phyloP scores from a whole-genome alignment of 1,284 basidiomycete genomes.

The Kwoniella shivajii region DNA sequence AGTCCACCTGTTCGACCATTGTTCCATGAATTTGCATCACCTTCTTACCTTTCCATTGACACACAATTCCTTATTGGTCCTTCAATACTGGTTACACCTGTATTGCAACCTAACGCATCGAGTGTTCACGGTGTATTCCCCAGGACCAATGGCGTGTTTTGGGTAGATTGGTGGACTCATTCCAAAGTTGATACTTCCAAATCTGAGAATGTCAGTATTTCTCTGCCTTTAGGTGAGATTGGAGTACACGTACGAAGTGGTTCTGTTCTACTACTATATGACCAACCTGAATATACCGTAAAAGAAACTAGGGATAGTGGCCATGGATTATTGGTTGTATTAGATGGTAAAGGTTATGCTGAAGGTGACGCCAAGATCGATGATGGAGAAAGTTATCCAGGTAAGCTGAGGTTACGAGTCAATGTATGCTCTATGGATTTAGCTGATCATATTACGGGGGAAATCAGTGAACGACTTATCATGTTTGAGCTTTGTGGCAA shows the following conservation, averaged over 20 bases:
- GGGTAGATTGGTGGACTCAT: constrained; percentile 77
- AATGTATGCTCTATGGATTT: no score
- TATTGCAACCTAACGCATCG: constrained; percentile 63
- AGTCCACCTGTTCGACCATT: constrained; percentile 68
- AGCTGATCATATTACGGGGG: no score
- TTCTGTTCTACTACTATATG: constrained; percentile 63
- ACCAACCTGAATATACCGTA: constrained; percentile 63
- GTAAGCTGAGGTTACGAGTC: no score
- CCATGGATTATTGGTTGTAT: constrained; percentile 63
- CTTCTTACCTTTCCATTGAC: constrained; percentile 65
- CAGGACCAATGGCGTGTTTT: constrained; percentile 58
- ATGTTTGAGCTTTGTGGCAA: constrained; percentile 19
- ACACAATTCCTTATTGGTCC: constrained; percentile 71
- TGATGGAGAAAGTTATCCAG: constrained; percentile 57
- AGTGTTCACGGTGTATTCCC: constrained; percentile 57
- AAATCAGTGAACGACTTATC: constrained; percentile 21
- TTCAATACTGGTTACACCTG: constrained; percentile 72
- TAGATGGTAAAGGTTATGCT: constrained; percentile 58
- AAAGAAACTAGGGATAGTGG: constrained; percentile 62
- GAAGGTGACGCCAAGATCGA: constrained; percentile 65
- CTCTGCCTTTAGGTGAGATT: constrained; percentile 67
- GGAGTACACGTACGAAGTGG: constrained; percentile 68
- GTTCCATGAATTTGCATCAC: constrained; percentile 74
- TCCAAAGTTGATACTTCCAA: constrained; percentile 43
- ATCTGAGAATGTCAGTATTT: constrained; percentile 56